These are phyloP conservation scores for Hypericum perforatum DNA, from an alignment of 345 rosid genomes.

Conservation along the genomic window DNA sequence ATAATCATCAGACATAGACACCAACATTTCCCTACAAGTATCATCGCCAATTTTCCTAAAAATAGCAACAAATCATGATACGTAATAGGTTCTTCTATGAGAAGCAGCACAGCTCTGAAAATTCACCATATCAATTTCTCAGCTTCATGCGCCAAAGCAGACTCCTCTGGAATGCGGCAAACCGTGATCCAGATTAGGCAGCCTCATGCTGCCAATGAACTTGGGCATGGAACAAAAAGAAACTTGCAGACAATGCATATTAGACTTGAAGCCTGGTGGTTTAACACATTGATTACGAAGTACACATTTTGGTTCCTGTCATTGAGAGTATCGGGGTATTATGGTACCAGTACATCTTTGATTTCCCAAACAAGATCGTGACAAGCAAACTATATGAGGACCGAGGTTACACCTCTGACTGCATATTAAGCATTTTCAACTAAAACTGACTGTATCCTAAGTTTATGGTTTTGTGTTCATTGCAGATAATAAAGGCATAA, in stretches of 20 bases:
- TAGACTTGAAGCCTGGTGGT: conserved; percentile 31
- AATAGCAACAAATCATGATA: background rate
- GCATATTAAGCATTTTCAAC: background rate
- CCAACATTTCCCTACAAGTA: background rate
- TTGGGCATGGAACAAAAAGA: conserved; percentile 32
- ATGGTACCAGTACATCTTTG: conserved; percentile 25
- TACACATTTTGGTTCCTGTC: conserved; percentile 63
- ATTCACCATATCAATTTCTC: conserved; percentile 37
- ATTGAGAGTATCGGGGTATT: conserved; percentile 37
- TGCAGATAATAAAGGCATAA: too few relatives aligned
- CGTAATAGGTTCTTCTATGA: background rate
- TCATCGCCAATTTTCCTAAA: background rate
- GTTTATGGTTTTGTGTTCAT: too few relatives aligned
- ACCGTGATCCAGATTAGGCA: conserved; percentile 28
- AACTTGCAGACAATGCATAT: conserved; percentile 37
- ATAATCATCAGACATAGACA: background rate
- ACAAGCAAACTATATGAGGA: background rate
- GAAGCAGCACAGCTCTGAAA: conserved; percentile 16
- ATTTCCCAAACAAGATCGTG: conserved; percentile 9
- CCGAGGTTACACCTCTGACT: background rate
- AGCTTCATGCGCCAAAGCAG: conserved; percentile 37
- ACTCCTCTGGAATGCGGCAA: conserved; percentile 36
- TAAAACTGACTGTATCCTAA: too few relatives aligned
- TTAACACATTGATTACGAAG: conserved; percentile 30
- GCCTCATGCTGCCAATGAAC: conserved; percentile 29